Conservation (phyloP, 1,284 basidiomycete species). For the Moesziomyces sp. region DNA sequence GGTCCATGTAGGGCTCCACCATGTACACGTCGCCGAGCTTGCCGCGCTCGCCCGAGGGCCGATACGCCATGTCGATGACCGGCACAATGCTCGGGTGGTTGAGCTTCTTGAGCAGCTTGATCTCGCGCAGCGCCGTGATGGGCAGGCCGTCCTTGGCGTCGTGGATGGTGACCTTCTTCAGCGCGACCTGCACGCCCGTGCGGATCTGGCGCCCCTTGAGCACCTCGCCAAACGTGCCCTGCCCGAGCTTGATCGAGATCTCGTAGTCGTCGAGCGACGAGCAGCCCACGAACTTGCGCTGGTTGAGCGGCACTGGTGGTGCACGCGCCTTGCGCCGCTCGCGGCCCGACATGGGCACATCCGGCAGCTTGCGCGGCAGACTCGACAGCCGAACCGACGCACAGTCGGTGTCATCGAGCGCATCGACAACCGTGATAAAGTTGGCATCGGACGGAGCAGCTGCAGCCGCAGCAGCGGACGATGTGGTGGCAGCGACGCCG, state of each 20-base stretch:
- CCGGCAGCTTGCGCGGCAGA: slow-evolving; percentile 22
- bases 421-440: slow-evolving; percentile 17
- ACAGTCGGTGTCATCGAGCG: slow-evolving; percentile 27
- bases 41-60: slow-evolving; percentile 50
- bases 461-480: neutral
- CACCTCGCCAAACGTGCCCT: slow-evolving; percentile 68
- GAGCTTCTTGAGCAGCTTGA: slow-evolving; percentile 92
- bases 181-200: slow-evolving; percentile 78
- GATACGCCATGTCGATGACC: slow-evolving; percentile 87
- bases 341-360: slow-evolving; percentile 13
- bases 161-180: slow-evolving; percentile 95
- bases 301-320: slow-evolving; percentile 43
- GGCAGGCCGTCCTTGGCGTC: slow-evolving; percentile 95
- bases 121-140: slow-evolving; percentile 96
- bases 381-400: slow-evolving; percentile 37
- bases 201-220: slow-evolving; percentile 63
- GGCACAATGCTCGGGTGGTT: slow-evolving; percentile 86
- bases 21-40: slow-evolving; percentile 80
- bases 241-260: slow-evolving; percentile 61
- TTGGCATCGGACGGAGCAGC: slow-evolving; percentile 11
- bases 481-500: neutral
- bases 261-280: slow-evolving; percentile 62
- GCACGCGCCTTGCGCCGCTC: slow-evolving; percentile 40
- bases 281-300: slow-evolving; percentile 60
- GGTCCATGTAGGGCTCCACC: slow-evolving; percentile 99